Evolutionary conservation across 2,329 filamentous ascomycete species (phyloP), one percentile per base, ranked within the genome.

Genomic region (Fusarium beomiforme): DNA sequence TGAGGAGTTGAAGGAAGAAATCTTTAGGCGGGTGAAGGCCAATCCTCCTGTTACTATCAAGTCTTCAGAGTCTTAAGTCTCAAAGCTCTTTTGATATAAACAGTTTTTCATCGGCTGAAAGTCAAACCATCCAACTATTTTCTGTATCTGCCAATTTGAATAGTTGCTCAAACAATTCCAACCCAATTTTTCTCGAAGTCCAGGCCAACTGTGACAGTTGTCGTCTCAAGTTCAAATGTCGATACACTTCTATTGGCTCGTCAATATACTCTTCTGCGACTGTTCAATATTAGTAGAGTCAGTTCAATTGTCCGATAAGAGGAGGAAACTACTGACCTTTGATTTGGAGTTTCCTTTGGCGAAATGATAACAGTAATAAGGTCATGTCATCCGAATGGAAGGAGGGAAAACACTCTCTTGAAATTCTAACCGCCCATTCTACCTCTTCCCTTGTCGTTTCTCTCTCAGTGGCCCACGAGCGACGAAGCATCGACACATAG

Each of bases 11-110:
- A 58, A 7, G 8, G 31, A 21, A 1, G 65, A 63, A 14, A 37
- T 68, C 10, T 36, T 31, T 1, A 24, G 6, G 11, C 57, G 64
- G 0, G 24, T 68, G 0, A 24, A 37, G 17, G 19, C 23, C 1
- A 34, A n/a, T 16, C 43, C 17, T 1, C 17, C 6, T 16, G 14
- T 1, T 6, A 13, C 19, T 19, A 3, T 31, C 4, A 46, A 37
- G 1, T 2, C 5, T 6, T 1, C 6, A 16, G 9, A 51, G 21
- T 36, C 24, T 19, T 13, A n/a, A n/a, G n/a, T n/a, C n/a, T n/a
- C n/a, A n/a, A n/a, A 24, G 14, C 6, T n/a, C n/a, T 19, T n/a
- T 37, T 37, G 34, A 17, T 37, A 37, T 9, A 37, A n/a, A 3
- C 21, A n/a, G 12, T 10, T 7, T 23, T 41, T 41, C 21, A 17